Conservation (phyloP, 2,329 filamentous ascomycete species). For the Clarireedia paspali region DNA sequence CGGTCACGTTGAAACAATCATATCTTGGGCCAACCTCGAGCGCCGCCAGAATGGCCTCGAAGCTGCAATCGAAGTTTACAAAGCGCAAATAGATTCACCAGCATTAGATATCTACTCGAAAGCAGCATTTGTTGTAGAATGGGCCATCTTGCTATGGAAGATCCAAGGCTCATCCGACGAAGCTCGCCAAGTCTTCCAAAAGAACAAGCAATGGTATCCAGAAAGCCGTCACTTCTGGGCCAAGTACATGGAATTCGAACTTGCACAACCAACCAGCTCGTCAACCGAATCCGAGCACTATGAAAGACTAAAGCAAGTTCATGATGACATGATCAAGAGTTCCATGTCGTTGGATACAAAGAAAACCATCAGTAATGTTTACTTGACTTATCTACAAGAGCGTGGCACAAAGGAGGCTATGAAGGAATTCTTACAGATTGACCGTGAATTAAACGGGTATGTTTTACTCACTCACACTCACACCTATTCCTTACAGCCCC, state of each 20-base stretch:
- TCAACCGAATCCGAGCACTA: conserved; percentile 59
- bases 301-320: conserved; percentile 71
- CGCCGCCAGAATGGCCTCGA: conserved; percentile 78
- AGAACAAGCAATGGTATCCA: conserved; percentile 75
- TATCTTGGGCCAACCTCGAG: conserved; percentile 80
- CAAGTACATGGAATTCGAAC: conserved; percentile 81
- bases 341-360: conserved; percentile 59
- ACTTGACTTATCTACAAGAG: conserved; percentile 78
- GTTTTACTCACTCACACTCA: conserved; percentile 21
- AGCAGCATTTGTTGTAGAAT: conserved; percentile 79
- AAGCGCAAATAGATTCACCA: conserved; percentile 68
- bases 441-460: conserved; percentile 81
- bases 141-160: conserved; percentile 83
- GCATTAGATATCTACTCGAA: conserved; percentile 72
- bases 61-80: conserved; percentile 76
- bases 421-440: conserved; percentile 75
- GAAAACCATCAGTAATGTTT: conserved; percentile 68
- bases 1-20: conserved; percentile 77
- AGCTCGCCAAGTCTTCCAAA: conserved; percentile 74
- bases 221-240: conserved; percentile 87
- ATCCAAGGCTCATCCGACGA: conserved; percentile 73
- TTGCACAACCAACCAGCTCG: conserved; percentile 66
- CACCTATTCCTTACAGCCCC: neutral
- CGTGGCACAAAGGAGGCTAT: conserved; percentile 76
- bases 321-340: conserved; percentile 66